Conservation (phyloP, 2,329 filamentous ascomycete species). For the Calonectria pseudoturangicola region DNA sequence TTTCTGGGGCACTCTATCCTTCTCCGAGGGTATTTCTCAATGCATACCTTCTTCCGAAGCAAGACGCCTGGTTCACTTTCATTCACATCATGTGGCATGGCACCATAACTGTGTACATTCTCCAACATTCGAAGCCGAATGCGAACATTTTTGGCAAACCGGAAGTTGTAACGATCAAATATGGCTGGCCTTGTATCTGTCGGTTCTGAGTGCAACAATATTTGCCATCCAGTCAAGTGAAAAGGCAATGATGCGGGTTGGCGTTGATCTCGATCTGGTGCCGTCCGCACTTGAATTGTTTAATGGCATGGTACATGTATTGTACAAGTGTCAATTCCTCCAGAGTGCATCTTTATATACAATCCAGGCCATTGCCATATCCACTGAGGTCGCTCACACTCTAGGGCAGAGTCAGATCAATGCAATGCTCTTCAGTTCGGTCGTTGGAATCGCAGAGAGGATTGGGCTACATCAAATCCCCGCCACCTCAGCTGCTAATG, state of each 20-base stretch:
- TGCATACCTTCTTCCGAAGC: not conserved
- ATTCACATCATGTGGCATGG: conserved; percentile 22
- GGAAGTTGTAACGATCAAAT: not conserved
- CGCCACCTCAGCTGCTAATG: not conserved
- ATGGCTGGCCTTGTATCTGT: conserved; percentile 25
- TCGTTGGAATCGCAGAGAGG: conserved; percentile 2
- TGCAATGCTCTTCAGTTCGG: conserved; percentile 13
- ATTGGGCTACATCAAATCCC: conserved; percentile 27
- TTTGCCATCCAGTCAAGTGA: conserved; percentile 5
- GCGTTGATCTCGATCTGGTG: not conserved
- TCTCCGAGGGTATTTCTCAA: not conserved
- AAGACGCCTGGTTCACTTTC: conserved; percentile 10
- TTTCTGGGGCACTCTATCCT: not conserved
- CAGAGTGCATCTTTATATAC: conserved; percentile 13
- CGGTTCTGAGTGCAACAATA: conserved; percentile 11
- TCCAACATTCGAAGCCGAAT: conserved; percentile 20
- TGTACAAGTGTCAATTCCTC: conserved; percentile 8
- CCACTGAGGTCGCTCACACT: conserved; percentile 23
- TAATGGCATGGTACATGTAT: not conserved
- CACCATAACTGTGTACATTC: conserved; percentile 30
- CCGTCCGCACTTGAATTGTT: conserved; percentile 21
- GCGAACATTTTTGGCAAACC: conserved; percentile 26
- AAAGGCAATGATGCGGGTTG: not conserved
- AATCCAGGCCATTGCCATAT: conserved; percentile 30
- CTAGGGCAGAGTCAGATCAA: conserved; percentile 24